phyloP scores from a whole-genome alignment of 352 stramenopile species.

The Phytopythium helicoides region DNA sequence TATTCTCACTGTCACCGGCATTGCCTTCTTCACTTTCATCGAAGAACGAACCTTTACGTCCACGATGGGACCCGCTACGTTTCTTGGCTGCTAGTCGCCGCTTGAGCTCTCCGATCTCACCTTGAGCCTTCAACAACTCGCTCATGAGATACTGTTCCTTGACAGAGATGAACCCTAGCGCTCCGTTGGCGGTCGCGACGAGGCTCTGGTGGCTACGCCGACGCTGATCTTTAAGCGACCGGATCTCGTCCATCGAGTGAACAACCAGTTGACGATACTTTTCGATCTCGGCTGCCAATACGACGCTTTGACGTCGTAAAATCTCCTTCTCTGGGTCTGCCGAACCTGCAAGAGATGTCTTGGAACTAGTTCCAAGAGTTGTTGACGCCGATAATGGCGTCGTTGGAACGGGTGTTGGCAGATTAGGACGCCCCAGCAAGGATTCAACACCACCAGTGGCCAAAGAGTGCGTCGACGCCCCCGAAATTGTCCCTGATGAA shows the following conservation, averaged over 20 bases:
- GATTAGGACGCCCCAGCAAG: not conserved
- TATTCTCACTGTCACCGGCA: not conserved
- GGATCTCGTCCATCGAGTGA: slow-evolving; percentile 37
- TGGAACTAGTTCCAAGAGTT: not conserved
- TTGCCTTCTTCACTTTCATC: slow-evolving; percentile 3
- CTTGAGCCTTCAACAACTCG: slow-evolving; percentile 23
- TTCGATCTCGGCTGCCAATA: slow-evolving; percentile 30
- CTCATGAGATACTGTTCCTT: slow-evolving; percentile 33
- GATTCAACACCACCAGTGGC: not conserved
- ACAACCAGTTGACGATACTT: slow-evolving; percentile 41
- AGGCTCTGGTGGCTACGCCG: slow-evolving; percentile 18
- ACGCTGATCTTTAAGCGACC: slow-evolving; percentile 27
- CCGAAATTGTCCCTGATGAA: not conserved
- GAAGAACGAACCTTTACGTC: not conserved
- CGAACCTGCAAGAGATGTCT: not conserved
- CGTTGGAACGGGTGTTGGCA: not conserved
- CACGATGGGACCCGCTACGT: not conserved
- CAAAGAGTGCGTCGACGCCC: not conserved
- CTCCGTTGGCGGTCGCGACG: slow-evolving; percentile 16
- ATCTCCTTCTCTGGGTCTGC: slow-evolving; percentile 30
- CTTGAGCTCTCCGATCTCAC: slow-evolving; percentile 23
- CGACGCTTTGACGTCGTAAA: slow-evolving; percentile 29
- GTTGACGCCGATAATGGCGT: not conserved
- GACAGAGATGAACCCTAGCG: slow-evolving; percentile 11
- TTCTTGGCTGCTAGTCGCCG: slow-evolving; percentile 16